Evolutionary conservation across 2,329 filamentous ascomycete species (phyloP).

Genomic region (Fusarium chaquense): DNA sequence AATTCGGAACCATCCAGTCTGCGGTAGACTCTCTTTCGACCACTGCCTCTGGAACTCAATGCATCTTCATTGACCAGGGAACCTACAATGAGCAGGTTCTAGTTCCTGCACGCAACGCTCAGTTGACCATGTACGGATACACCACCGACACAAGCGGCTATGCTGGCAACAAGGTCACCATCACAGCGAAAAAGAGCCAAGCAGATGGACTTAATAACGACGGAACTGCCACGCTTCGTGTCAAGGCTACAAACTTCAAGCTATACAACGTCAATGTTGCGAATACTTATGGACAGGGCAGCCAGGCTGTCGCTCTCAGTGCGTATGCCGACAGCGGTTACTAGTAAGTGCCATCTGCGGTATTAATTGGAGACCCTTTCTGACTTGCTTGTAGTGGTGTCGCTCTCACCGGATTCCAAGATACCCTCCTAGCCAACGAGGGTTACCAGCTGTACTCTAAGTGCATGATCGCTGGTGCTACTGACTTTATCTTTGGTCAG

Average conservation of each 20-base stretch:
- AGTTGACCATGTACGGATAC: conserved; percentile 69
- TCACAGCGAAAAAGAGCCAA: conserved; percentile 58
- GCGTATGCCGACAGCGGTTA: conserved; percentile 60
- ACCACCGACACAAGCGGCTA: conserved; percentile 64
- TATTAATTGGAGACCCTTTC: accelerated
- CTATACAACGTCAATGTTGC: conserved; percentile 71
- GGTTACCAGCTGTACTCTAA: conserved; percentile 62
- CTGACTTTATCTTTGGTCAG: conserved; percentile 64
- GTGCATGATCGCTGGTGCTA: conserved; percentile 60
- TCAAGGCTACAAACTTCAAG: conserved; percentile 63
- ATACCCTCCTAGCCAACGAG: conserved; percentile 61
- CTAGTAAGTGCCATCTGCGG: conserved; percentile 47
- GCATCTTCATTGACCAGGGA: conserved; percentile 74
- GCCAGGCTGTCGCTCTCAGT: conserved; percentile 61
- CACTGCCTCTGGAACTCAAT: conserved; percentile 61
- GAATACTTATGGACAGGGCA: conserved; percentile 61
- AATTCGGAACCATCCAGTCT: conserved; percentile 59
- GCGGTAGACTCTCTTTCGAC: conserved; percentile 71
- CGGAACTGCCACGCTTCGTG: conserved; percentile 59
- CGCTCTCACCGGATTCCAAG: conserved; percentile 61
- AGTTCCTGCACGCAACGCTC: conserved; percentile 60
- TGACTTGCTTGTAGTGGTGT: conserved; percentile 48
- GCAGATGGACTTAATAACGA: conserved; percentile 65
- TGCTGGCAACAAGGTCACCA: conserved; percentile 67
- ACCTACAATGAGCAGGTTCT: conserved; percentile 65